These are phyloP conservation scores for Hyphopichia buzzinii DNA, from an alignment of 1,139 yeast genomes.

Conservation along the genomic window DNA sequence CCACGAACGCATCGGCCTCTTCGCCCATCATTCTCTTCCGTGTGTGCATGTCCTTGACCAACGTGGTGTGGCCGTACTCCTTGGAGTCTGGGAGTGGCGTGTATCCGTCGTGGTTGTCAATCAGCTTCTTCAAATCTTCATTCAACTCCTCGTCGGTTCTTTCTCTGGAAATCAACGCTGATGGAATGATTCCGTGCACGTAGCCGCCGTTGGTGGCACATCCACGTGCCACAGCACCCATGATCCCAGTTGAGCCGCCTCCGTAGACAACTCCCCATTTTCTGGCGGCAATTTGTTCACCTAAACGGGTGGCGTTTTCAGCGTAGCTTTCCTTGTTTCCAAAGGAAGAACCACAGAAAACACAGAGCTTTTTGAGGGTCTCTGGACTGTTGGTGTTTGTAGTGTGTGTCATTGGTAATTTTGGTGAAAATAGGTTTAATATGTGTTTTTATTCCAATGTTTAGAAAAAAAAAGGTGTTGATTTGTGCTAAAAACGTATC, in stretches of 20 bases:
- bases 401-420: not conserved
- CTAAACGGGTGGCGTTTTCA: conserved; percentile 57
- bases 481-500: no score
- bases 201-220: conserved; percentile 66
- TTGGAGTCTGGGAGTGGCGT: conserved; percentile 63
- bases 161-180: conserved; percentile 75
- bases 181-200: conserved; percentile 86
- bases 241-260: conserved; percentile 84
- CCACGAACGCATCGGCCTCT: conserved; percentile 84
- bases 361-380: conserved; percentile 52
- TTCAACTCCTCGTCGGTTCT: conserved; percentile 52
- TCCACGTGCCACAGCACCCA: conserved; percentile 83
- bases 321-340: conserved; percentile 58
- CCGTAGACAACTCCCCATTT: conserved; percentile 85
- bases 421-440: no score
- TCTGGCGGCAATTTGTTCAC: conserved; percentile 53
- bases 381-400: not conserved
- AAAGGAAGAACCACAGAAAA: conserved; percentile 81
- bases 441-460: no score
- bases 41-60: conserved; percentile 89
- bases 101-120: conserved; percentile 53
- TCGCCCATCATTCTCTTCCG: conserved; percentile 84
- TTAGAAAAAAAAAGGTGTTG: no score
- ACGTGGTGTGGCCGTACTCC: conserved; percentile 72
- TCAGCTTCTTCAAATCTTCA: conserved; percentile 42